Conservation (phyloP, 2,329 filamentous ascomycete species). For the Pseudogymnoascus sp. region DNA sequence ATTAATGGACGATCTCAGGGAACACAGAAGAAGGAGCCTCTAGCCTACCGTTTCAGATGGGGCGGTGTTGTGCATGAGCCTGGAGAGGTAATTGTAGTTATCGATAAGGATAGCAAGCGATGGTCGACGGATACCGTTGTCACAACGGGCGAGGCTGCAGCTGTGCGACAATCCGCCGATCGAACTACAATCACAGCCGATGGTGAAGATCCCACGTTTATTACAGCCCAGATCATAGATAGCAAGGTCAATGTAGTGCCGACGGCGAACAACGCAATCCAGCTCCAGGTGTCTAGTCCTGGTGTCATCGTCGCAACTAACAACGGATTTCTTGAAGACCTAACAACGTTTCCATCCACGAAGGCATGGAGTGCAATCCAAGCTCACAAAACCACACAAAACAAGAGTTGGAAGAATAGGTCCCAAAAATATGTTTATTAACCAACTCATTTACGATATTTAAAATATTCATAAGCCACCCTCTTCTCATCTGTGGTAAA, state of each 20-base stretch:
- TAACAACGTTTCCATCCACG: background rate
- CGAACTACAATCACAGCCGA: background rate
- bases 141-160: background rate
- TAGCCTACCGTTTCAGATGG: background rate
- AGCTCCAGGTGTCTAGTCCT: background rate
- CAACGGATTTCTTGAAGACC: background rate
- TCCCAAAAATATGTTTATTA: too few relatives aligned
- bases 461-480: background rate
- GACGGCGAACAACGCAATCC: background rate
- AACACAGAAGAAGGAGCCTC: background rate
- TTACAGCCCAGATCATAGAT: background rate
- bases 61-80: background rate
- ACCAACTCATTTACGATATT: too few relatives aligned
- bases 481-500: background rate
- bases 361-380: background rate
- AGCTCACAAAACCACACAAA: background rate
- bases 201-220: background rate
- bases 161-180: background rate
- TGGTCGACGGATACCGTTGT: background rate
- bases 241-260: background rate
- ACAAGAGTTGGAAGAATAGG: background rate
- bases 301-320: background rate
- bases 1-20: background rate
- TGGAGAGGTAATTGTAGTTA: background rate
- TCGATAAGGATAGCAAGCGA: background rate